Base-by-base conservation (phyloP, 176 grass and related monocot genomes). In the Ensete glaucum region DNA sequence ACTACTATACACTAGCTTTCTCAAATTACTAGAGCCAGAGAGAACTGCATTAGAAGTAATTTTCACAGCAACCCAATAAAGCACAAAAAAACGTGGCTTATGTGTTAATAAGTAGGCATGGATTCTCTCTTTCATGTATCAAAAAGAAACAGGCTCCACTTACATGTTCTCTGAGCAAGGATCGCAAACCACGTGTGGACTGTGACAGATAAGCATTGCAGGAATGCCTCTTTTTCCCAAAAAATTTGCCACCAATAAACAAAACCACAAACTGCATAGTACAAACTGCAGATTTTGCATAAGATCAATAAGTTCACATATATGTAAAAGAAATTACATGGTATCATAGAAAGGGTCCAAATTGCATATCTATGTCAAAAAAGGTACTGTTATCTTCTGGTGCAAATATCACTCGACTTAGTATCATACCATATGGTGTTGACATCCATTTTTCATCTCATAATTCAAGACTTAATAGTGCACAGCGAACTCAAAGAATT, bases 231-330 rank as follows among this genome's bases (percentile, higher is more conserved):
- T 80, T 93, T 54, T 87, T 81, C 77, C 54, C 76, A 79, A 56
- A 78, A 76, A 76, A 29, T 19, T 82, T 81, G 25, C 84, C 88
- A 50, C 84, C 65, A 16, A 99, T 64, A 29, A 99, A 99, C 54
- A 99, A 83, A 26, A 71, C 90, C 84, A 99, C 84, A 91, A 99
- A 94, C 79, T 99, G 90, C 52, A 88, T 20, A 1, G 90, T 94
- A 91, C 75, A 89, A 81, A 99, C 90, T 99, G 77, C 27, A 65
- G 34, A 43, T 72, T 1, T 25, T 23, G 3, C 43, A 51, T 11
- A 70, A 11, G 16, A 70, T 43, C 34, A 43, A 43, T 43, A 43
- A 43, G 34, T 43, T 43, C 34, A 43, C 34, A 43, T 43, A 43
- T 43, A 43, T 43, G 34, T 43, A 43, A 43, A 43, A 43, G 3